Conservation (phyloP, 371 early-diverging fungal genomes). For the Mucor saturninus region DNA sequence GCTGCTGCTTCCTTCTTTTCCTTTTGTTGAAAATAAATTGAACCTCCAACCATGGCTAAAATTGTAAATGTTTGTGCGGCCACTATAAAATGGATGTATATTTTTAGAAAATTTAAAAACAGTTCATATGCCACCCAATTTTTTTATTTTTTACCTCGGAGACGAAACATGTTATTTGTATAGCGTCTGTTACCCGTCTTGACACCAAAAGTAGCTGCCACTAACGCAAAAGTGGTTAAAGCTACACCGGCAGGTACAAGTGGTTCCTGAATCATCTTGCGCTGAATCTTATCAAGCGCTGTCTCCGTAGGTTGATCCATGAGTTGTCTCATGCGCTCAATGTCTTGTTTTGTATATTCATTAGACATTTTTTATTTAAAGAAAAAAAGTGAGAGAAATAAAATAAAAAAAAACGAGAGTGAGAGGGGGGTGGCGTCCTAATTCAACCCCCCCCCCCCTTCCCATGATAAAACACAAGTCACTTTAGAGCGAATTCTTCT, state of each 20-base stretch:
- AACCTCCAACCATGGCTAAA: constrained; percentile 53
- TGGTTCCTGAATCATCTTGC: constrained; percentile 54
- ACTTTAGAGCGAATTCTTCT: constrained; percentile 18
- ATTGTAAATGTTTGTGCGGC: constrained; percentile 56
- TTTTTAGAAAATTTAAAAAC: neutral
- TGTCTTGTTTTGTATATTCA: constrained; percentile 41
- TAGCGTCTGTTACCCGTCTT: constrained; percentile 50
- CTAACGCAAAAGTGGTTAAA: constrained; percentile 55
- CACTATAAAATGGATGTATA: constrained; percentile 24
- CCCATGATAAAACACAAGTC: neutral
- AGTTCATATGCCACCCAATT: neutral
- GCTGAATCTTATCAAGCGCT: constrained; percentile 46
- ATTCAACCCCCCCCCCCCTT: neutral
- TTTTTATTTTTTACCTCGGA: constrained; percentile 43
- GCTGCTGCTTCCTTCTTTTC: constrained; percentile 29
- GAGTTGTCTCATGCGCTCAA: constrained; percentile 45
- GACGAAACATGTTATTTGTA: constrained; percentile 58
- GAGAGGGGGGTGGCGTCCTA: neutral
- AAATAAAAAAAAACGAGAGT: neutral
- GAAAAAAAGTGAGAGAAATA: neutral
- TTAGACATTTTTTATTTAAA: constrained; percentile 1
- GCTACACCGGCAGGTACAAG: constrained; percentile 59
- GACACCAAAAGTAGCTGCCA: constrained; percentile 56
- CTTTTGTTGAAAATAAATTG: constrained; percentile 46
- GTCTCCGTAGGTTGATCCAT: constrained; percentile 43